Base-by-base conservation (phyloP, 2,329 filamentous ascomycete genomes). In the Podosphaera fusca region DNA sequence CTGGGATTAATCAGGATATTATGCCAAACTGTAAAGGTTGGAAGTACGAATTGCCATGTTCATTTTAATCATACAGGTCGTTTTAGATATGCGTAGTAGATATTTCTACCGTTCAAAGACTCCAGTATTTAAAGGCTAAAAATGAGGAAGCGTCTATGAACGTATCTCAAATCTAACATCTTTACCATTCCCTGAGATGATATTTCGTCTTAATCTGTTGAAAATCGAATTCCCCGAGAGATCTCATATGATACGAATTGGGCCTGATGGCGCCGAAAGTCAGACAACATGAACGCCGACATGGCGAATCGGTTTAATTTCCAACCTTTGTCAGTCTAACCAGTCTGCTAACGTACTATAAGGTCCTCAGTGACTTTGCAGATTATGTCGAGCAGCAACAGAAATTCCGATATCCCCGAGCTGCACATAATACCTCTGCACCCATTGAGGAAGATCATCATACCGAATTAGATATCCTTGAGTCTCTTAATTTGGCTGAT, bases 351-450 rank as follows among this genome's bases (percentile, higher is more conserved):
- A 59, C 36, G 45, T 34, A 2, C 12, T 30, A 53, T 0, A 55
- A 78, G 76, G 89, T 90, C 10, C 77, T 98, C 57, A 92, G 85
- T 73, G 92, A 96, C 65, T 98, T 98, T 68, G 88, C 89, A 69
- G 92, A 98, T 66, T 96, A 95, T 66, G 92, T 95, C 62, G 88
- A 96, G 70, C 85, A 88, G 68, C 89, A 96, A 69, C 92, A 96
- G 70, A 81, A 82, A 12, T 71, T 82, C 55, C 82, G 85, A 58
- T 82, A 80, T 63, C 77, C 78, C 1, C 66, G 72, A 21, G 55
- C 60, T 36, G 59, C 61, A 6, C 8, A 10, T 5, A 49, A 8
- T 8, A 36, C 57, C 51, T 38, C 58, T 40, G 46, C 61, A n/a
- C 55, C 60, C 31, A 55, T 60, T 4, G 35, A 63, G 58, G 64